Percentiles rank a stretch among this genome's conserved stretches.
phyloP scores from a whole-genome alignment of 257 asterid genomes.

The Plantago ovata region DNA sequence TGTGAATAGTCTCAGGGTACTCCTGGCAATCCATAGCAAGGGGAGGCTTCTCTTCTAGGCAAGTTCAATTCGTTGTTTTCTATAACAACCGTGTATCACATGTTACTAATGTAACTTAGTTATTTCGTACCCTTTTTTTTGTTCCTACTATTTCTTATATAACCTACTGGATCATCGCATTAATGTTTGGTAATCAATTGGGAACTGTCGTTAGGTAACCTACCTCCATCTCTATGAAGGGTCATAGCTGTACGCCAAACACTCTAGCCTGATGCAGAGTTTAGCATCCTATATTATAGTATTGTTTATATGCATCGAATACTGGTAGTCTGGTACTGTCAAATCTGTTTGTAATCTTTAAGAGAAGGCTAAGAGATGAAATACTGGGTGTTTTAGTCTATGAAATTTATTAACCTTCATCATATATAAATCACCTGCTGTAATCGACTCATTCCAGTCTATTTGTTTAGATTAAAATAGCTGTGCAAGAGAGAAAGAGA shows the following conservation, averaged over 20 bases:
- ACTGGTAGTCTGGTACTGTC: too few species aligned
- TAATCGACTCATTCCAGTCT: too few species aligned
- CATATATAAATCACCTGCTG: too few species aligned
- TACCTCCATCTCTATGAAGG: constrained; percentile 94
- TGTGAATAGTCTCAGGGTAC: constrained; percentile 21
- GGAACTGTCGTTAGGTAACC: constrained; percentile 55
- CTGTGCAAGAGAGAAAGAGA: too few species aligned
- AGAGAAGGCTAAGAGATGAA: too few species aligned
- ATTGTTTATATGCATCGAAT: not conserved
- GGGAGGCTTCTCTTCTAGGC: constrained; percentile 39
- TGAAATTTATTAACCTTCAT: too few species aligned
- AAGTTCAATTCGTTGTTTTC: constrained; percentile 15
- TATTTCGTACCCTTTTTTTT: not conserved
- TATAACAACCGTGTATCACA: constrained; percentile 6
- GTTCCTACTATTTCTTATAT: not conserved
- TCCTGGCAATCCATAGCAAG: constrained; percentile 25
- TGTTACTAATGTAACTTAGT: not conserved
- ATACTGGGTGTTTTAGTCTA: too few species aligned
- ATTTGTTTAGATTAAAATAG: too few species aligned
- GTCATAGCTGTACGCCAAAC: constrained; percentile 36
- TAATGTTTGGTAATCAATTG: constrained; percentile 41
- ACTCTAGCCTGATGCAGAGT: constrained; percentile 4
- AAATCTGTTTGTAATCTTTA: constrained; percentile 17
- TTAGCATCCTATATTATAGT: not conserved
- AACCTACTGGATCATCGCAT: constrained; percentile 24